phyloP scores from a whole-genome alignment of 225 moss, liverwort and hornwort genomes.

The Sphagnum contortum region DNA sequence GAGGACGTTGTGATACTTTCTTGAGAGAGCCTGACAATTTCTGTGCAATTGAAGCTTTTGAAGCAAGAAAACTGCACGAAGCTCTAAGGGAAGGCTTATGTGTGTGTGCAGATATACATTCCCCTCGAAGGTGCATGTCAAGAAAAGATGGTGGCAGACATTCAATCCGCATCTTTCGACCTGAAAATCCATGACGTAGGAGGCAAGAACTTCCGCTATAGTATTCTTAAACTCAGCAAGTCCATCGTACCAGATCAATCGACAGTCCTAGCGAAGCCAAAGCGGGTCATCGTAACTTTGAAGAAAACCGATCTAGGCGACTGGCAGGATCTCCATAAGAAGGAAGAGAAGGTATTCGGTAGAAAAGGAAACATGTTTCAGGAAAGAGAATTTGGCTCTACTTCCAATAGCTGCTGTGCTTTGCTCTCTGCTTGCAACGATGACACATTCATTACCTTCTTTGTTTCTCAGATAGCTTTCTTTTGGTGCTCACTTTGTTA shows the following conservation, averaged over 20 bases:
- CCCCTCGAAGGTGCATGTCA: conserved; percentile 41
- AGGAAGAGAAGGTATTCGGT: conserved; percentile 42
- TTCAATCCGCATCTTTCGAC: conserved; percentile 22
- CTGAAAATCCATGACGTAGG: conserved; percentile 44
- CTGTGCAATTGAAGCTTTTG: no score
- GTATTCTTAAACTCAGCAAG: conserved; percentile 29
- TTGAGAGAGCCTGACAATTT: no score
- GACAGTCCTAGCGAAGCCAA: conserved; percentile 37
- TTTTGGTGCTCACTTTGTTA: no score
- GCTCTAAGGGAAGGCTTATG: no score
- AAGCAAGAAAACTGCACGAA: no score
- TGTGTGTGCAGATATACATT: conserved; percentile 40
- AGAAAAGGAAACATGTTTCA: background rate
- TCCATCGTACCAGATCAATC: conserved; percentile 33
- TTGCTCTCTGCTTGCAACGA: background rate
- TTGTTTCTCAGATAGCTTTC: background rate
- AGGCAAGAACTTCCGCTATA: conserved; percentile 47
- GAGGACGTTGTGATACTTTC: no score
- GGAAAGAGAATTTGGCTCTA: background rate
- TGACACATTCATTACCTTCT: background rate
- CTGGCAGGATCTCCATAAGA: conserved; percentile 47
- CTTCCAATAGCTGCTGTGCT: background rate
- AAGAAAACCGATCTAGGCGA: conserved; percentile 38
- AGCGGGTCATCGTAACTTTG: conserved; percentile 37
- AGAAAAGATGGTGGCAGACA: conserved; percentile 34